Percentiles rank a stretch among this genome's conserved stretches.
Evolutionary conservation across 129 eudicot species (phyloP).

Genomic region (Ambrosia trifida): DNA sequence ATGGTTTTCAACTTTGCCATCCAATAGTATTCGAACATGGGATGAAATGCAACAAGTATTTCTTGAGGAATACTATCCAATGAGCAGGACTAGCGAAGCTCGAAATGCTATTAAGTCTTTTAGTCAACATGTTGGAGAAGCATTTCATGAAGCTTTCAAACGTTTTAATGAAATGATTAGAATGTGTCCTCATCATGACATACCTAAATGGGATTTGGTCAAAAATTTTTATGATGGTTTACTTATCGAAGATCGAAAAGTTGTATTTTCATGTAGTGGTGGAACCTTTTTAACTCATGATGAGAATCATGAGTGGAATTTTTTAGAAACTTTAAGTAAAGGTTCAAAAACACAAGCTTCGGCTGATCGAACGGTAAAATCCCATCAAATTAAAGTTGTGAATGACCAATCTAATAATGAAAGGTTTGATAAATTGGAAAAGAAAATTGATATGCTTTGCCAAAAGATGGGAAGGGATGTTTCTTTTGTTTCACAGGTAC

Average conservation of each 20-base stretch:
- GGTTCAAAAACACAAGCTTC: background rate
- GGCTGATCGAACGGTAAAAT: background rate
- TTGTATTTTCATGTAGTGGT: background rate
- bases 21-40: background rate
- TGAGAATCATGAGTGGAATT: background rate
- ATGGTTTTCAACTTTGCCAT: background rate
- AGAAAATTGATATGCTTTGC: background rate
- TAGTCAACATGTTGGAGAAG: background rate
- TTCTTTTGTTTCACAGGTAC: background rate
- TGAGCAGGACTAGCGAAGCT: background rate
- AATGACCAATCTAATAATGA: background rate
- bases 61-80: background rate
- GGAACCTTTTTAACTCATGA: background rate
- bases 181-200: background rate
- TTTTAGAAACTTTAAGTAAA: background rate
- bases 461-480: background rate
- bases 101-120: background rate
- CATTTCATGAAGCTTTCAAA: background rate
- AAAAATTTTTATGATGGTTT: background rate
- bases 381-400: background rate
- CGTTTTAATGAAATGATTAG: background rate
- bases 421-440: background rate
- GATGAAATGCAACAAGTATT: background rate
- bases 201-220: background rate
- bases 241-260: background rate